Evolutionary conservation across 441 rosid genomes (phyloP), one percentile per base, ranked within the genome.

Genomic region (Kokia cookei): DNA sequence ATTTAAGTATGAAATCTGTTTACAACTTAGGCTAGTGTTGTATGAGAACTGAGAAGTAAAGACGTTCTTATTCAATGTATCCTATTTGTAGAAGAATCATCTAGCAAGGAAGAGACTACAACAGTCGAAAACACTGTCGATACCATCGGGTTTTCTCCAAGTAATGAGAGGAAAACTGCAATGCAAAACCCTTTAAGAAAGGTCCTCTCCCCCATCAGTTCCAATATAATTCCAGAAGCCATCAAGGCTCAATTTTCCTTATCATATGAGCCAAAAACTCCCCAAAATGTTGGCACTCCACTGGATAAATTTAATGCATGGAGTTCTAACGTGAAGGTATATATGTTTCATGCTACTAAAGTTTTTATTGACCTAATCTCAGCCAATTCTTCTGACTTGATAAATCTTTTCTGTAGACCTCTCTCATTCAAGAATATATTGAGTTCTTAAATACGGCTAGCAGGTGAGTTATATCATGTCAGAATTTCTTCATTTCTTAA

Each of bases 391-490:
- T 59, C 60, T 82, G 29, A 78, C 72, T 51, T 81, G n/a, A 22
- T n/a, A 12, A 48, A 65, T 67, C 45, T 82, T 55, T 48, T 69
- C 42, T 66, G 76, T 88, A 96, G 98, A 81, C 71, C 54, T 80
- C 86, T 42, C 89, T 92, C 26, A 62, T 87, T 4, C 85, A 84
- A 65, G 92, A 91, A 77, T 96, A 90, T 32, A 72, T 93, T 7
- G 81, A 83, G 73, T 85, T 92, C 81, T 81, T 96, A 70, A 96
- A 96, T 54, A 79, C 84, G 29, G 97, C 97, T 47, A 89, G 88
- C 85, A 89, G 90, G 98, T 90, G 79, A 86, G 62, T 58, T 63
- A 15, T 10, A 1, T 11, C 17, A 32, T 74, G 47, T 48, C 35
- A 22, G 24, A 2, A 7, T 59, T 14, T 40, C 57, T 24, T 37